These are phyloP conservation scores for Ascochyta rabiei DNA, from an alignment of 2,329 filamentous ascomycete genomes.

Conservation along the genomic window DNA sequence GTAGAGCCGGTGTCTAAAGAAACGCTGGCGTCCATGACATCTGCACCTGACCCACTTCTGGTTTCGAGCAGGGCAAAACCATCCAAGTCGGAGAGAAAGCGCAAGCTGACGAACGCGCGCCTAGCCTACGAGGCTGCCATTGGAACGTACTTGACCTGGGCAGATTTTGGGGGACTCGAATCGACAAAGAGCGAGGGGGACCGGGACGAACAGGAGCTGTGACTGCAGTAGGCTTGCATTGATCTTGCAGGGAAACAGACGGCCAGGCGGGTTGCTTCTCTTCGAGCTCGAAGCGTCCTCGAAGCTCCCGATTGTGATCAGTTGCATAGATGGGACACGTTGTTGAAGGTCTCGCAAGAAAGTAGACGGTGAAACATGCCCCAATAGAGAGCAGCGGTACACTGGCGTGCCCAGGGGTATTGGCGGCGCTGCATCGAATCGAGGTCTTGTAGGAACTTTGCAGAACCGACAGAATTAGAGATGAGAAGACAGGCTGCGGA, in stretches of 20 bases:
- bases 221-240: background rate
- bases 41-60: background rate
- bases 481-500: background rate
- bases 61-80: background rate
- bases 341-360: no score
- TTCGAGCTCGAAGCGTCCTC: no score
- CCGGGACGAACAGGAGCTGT: conserved; percentile 31
- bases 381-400: no score
- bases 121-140: conserved; percentile 41
- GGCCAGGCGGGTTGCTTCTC: no score
- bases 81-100: conserved; percentile 2
- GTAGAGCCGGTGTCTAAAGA: background rate
- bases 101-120: conserved; percentile 19
- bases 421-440: no score
- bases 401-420: no score
- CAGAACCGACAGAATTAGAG: no score
- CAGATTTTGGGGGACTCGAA: conserved; percentile 52
- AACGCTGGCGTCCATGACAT: background rate
- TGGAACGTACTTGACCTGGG: conserved; percentile 47
- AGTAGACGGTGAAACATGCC: no score
- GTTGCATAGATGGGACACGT: no score
- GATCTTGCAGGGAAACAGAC: no score
- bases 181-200: conserved; percentile 38
- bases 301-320: no score
- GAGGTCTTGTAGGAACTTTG: no score